Evolutionary conservation across 495 filamentous ascomycete species (phyloP).

Genomic region (Neurospora tetrasperma): DNA sequence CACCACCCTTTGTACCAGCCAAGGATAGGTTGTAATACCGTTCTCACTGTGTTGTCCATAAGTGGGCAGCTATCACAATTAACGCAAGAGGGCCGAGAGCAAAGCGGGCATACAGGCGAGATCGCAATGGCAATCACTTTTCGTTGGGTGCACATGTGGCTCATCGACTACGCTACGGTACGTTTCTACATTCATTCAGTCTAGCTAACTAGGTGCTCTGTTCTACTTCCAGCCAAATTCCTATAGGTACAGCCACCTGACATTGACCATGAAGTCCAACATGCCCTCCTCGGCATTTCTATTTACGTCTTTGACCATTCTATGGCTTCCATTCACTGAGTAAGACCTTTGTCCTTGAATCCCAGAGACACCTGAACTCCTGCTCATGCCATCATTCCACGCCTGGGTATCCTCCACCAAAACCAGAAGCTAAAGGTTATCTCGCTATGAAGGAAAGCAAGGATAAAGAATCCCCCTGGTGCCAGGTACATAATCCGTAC

Average conservation of each 20-base stretch:
- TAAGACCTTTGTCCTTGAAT: neutral
- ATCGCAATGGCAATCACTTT: neutral
- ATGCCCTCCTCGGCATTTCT: neutral
- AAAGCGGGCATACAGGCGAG: neutral
- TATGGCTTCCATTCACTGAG: neutral
- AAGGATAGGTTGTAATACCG: too few species aligned
- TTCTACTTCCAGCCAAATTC: neutral
- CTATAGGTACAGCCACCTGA: neutral
- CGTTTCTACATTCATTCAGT: neutral
- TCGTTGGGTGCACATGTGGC: neutral
- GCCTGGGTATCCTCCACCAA: neutral
- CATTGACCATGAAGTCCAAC: neutral
- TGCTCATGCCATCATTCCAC: neutral
- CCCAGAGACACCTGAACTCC: neutral
- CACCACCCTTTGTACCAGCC: constrained; percentile 74
- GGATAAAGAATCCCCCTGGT: neutral
- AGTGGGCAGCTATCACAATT: too few species aligned
- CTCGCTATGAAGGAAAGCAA: neutral
- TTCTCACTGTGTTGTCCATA: too few species aligned
- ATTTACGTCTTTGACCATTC: neutral
- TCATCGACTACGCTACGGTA: neutral
- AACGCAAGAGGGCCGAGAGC: neutral
- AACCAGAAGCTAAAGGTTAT: neutral
- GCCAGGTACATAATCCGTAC: neutral
- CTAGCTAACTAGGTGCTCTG: neutral